Percentiles rank a stretch among this genome's conserved stretches.
These are phyloP conservation scores for Fraxinus platypoda DNA, from an alignment of 305 asterid genomes.

Conservation along the genomic window DNA sequence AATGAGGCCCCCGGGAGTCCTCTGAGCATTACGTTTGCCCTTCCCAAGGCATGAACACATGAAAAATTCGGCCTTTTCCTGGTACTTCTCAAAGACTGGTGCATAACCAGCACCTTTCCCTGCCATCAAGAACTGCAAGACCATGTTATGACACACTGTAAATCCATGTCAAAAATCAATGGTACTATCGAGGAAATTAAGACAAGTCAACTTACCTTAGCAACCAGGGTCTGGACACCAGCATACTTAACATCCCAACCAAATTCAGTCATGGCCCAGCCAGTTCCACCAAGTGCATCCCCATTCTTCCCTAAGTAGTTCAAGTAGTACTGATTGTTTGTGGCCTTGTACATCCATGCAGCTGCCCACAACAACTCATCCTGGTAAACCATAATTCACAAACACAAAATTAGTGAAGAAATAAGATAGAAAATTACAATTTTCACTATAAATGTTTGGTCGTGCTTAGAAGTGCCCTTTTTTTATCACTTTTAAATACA, in stretches of 20 bases:
- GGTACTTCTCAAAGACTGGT: slow-evolving; percentile 60
- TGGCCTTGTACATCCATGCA: slow-evolving; percentile 96
- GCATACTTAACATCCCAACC: slow-evolving; percentile 99
- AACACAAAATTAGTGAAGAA: neutral
- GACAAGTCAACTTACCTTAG: slow-evolving; percentile 49
- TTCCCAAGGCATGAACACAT: slow-evolving; percentile 95
- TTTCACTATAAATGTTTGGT: neutral
- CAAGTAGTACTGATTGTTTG: slow-evolving; percentile 67
- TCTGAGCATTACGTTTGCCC: slow-evolving; percentile 72
- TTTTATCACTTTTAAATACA: neutral
- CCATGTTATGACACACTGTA: neutral
- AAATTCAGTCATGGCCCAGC: slow-evolving; percentile 96
- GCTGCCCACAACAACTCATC: slow-evolving; percentile 99
- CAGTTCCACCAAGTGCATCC: slow-evolving; percentile 91
- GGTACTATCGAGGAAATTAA: neutral
- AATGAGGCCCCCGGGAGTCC: slow-evolving; percentile 89
- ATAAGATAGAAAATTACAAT: neutral
- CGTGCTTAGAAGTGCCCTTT: neutral
- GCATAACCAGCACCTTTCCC: slow-evolving; percentile 66
- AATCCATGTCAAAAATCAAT: neutral
- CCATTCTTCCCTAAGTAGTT: slow-evolving; percentile 84
- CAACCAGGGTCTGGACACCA: slow-evolving; percentile 90
- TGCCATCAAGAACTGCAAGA: slow-evolving; percentile 76
- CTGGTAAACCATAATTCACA: slow-evolving; percentile 27
- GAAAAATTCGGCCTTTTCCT: slow-evolving; percentile 85